Evolutionary conservation across 2,329 filamentous ascomycete genomes (phyloP).

Genomic region (Colletotrichum plurivorum): DNA sequence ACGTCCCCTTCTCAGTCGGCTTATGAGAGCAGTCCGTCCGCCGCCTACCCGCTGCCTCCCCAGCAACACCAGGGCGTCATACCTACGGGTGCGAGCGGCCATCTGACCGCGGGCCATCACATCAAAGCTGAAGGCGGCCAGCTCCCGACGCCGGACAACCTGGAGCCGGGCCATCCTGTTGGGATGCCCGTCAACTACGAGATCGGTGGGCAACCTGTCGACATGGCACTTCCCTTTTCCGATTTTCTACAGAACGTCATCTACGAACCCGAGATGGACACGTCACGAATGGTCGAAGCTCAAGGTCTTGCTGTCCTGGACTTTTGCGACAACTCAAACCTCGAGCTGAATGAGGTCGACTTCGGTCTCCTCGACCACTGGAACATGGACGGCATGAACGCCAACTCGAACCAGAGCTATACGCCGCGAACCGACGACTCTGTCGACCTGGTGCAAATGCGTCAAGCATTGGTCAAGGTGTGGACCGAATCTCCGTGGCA

Average conservation of each 20-base stretch:
- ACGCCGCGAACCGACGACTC: constrained; percentile 53
- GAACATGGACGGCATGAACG: constrained; percentile 57
- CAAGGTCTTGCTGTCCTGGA: constrained; percentile 62
- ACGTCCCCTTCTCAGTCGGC: constrained; percentile 42
- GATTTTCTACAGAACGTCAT: constrained; percentile 67
- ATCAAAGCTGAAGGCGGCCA: constrained; percentile 52
- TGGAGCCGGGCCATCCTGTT: constrained; percentile 47
- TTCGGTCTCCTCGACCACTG: constrained; percentile 66
- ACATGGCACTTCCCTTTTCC: constrained; percentile 56
- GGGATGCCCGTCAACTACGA: constrained; percentile 30
- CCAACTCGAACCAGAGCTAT: constrained; percentile 46
- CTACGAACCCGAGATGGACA: constrained; percentile 59
- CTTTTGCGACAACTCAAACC: constrained; percentile 63
- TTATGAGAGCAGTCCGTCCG: constrained; percentile 40
- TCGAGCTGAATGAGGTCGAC: constrained; percentile 67
- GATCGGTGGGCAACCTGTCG: constrained; percentile 32
- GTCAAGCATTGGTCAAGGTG: constrained; percentile 61
- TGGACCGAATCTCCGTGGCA: constrained; percentile 67
- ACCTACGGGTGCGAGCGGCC: constrained; percentile 45
- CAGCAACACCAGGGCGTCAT: constrained; percentile 39
- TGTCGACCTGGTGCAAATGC: constrained; percentile 60
- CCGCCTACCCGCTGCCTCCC: constrained; percentile 43
- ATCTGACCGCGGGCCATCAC: constrained; percentile 44
- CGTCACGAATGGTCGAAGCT: constrained; percentile 50
- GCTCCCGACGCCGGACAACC: constrained; percentile 52